phyloP scores from a whole-genome alignment of 2,329 filamentous ascomycete genomes.

The Fusarium virguliforme region DNA sequence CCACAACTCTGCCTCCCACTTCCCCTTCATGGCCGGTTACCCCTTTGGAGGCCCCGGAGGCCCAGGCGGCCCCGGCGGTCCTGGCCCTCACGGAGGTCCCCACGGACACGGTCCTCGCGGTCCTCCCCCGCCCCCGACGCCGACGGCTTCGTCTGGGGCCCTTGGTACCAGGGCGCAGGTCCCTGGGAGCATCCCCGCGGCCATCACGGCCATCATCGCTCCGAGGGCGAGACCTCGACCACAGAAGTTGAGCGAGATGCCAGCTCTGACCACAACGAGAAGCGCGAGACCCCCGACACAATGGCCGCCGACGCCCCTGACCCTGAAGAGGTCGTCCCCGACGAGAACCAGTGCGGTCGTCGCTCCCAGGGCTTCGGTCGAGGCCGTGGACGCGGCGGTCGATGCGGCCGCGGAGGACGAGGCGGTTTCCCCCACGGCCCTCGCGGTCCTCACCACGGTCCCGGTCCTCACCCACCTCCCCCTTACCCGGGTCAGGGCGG shows the following conservation, averaged over 20 bases:
- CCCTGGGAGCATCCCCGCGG: constrained; percentile 45
- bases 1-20: constrained; percentile 52
- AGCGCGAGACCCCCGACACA: constrained; percentile 57
- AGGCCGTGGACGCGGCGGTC: constrained; percentile 44
- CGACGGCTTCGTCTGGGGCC: constrained; percentile 47
- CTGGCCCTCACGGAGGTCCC: constrained; percentile 30
- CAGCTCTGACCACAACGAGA: constrained; percentile 51
- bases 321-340: constrained; percentile 54
- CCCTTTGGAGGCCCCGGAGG: constrained; percentile 51
- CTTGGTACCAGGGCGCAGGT: constrained; percentile 48
- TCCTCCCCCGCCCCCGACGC: constrained; percentile 45
- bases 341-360: constrained; percentile 51
- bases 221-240: constrained; percentile 39
- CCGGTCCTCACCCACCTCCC: constrained; percentile 42
- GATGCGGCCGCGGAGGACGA: constrained; percentile 42
- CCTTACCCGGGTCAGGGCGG: constrained; percentile 32
- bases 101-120: constrained; percentile 32
- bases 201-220: constrained; percentile 46
- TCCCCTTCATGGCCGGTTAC: constrained; percentile 54
- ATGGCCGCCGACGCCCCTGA: constrained; percentile 52
- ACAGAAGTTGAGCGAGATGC: constrained; percentile 46
- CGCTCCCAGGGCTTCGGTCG: constrained; percentile 45
- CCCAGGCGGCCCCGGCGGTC: constrained; percentile 18
- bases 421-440: constrained; percentile 42
- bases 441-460: constrained; percentile 46